These are phyloP conservation scores for Penicillium odoratum DNA, from an alignment of 495 filamentous ascomycete species.

Conservation along the genomic window DNA sequence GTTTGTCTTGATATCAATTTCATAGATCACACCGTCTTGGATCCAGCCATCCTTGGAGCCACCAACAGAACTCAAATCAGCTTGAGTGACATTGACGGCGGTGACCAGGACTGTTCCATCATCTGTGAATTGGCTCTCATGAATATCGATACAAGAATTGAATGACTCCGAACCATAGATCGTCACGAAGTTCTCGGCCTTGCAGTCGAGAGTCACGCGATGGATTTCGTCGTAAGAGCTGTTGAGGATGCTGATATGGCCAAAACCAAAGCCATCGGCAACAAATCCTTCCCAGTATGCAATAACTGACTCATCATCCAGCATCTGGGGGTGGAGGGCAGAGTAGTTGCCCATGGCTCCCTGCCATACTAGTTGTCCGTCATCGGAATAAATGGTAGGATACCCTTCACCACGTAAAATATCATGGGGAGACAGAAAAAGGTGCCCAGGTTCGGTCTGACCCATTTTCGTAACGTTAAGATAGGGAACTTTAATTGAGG, in stretches of 20 bases:
- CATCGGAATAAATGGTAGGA: constrained; percentile 28
- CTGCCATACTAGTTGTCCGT: constrained; percentile 31
- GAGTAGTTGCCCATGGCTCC: constrained; percentile 19
- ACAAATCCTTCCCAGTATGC: constrained; percentile 26
- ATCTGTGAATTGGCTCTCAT: constrained; percentile 44
- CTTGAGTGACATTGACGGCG: constrained; percentile 48
- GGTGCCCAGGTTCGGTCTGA: constrained; percentile 25
- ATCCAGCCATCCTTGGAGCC: constrained; percentile 49
- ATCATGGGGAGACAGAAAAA: constrained; percentile 26
- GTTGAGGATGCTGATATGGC: constrained; percentile 40
- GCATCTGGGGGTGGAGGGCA: constrained; percentile 22
- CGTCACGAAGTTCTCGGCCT: constrained; percentile 24
- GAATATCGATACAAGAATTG: constrained; percentile 34
- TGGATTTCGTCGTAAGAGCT: constrained; percentile 44
- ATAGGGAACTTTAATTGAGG: constrained; percentile 22
- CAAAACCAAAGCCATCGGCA: constrained; percentile 27
- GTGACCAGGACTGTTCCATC: constrained; percentile 53
- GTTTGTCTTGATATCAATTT: constrained; percentile 45
- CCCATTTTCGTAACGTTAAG: constrained; percentile 32
- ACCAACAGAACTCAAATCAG: constrained; percentile 44
- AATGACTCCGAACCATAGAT: constrained; percentile 16
- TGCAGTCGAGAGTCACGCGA: constrained; percentile 24
- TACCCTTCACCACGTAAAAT: constrained; percentile 4
- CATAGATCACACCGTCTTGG: constrained; percentile 49
- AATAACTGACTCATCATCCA: constrained; percentile 28